Base-by-base conservation (phyloP, 345 rosid genomes). In the Pugionium cornutum region DNA sequence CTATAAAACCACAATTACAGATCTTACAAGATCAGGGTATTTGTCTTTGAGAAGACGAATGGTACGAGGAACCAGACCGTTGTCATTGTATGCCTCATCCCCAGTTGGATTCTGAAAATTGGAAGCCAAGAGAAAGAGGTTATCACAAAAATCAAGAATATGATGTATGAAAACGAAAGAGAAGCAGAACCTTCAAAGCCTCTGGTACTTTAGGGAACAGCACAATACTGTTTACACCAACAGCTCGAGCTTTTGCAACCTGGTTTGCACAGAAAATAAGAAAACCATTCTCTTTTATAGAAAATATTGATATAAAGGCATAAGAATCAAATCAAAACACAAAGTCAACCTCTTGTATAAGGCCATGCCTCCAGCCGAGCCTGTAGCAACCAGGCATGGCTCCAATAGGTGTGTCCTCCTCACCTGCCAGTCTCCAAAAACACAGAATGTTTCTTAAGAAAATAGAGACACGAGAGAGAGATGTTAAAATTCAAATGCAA, bases 301-400 rank as follows among this genome's bases (percentile, higher is more conserved):
- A 58, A 59, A 42, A 52, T 18, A 34, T 34, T 18, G 18, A 2
- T 34, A 59, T 42, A 27, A 51, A 27, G 3, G 18, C n/a, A 28
- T 36, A 36, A 5, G 4, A 35, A 59, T 3, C 25, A 62, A 27
- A 76, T 18, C 37, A 77, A 31, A 68, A 66, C 62, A 55, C 7
- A 68, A 5, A 41, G 10, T 33, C 11, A 64, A 92, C 97, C 94
- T 92, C 96, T 75, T 86, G 76, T 30, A 92, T 71, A 10, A 92
- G 96, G 1, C 98, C 98, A 73, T 83, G 89, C 68, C 97, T 85
- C 98, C 98, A 92, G 10, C 98, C 97, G 74, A 92, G 97, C 80
- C 98, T 87, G 37, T 83, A 89, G 73, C 97, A 92, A 65, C 98
- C 97, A 6, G 98, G 98, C 98, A 92, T 92, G 27, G 98, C 98